These are phyloP conservation scores for Microascus cirrosus DNA, from an alignment of 2,329 filamentous ascomycete genomes.

Conservation along the genomic window DNA sequence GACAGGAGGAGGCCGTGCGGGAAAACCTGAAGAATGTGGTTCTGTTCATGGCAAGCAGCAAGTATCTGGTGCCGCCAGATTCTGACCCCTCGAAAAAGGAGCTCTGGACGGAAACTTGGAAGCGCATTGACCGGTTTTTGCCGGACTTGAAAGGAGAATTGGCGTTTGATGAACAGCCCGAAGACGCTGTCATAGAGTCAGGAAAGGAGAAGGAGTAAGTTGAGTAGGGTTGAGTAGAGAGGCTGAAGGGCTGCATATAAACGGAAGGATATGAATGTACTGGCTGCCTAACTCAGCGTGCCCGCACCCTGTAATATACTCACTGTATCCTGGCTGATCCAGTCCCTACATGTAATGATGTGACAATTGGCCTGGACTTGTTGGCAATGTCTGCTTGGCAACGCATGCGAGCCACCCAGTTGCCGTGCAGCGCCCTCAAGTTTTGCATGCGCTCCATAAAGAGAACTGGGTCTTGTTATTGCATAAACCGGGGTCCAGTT, in stretches of 20 bases:
- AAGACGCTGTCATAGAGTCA: neutral
- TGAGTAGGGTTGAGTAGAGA: too few relatives aligned
- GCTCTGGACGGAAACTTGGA: slow-evolving; percentile 53
- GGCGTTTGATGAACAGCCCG: slow-evolving; percentile 32
- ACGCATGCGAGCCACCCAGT: too few relatives aligned
- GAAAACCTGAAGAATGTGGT: slow-evolving; percentile 95
- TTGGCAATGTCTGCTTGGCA: too few relatives aligned
- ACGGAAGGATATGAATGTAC: neutral
- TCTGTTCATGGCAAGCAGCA: slow-evolving; percentile 86
- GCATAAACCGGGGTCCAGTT: neutral
- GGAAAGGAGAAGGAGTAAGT: neutral
- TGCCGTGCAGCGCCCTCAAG: too few relatives aligned
- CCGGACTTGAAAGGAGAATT: slow-evolving; percentile 48
- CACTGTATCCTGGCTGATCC: neutral
- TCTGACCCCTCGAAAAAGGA: slow-evolving; percentile 42
- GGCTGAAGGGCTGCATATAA: too few relatives aligned
- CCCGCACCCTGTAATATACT: neutral
- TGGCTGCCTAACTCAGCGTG: neutral
- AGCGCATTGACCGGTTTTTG: slow-evolving; percentile 53
- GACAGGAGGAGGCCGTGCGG: slow-evolving; percentile 85
- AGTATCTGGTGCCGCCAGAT: slow-evolving; percentile 64
- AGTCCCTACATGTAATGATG: too few relatives aligned
- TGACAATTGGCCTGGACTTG: too few relatives aligned
- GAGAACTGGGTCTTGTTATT: neutral
- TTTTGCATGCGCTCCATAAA: too few relatives aligned